These are phyloP conservation scores for Holtermanniella nyarrowii DNA, from an alignment of 768 basidiomycete genomes.

Conservation along the genomic window DNA sequence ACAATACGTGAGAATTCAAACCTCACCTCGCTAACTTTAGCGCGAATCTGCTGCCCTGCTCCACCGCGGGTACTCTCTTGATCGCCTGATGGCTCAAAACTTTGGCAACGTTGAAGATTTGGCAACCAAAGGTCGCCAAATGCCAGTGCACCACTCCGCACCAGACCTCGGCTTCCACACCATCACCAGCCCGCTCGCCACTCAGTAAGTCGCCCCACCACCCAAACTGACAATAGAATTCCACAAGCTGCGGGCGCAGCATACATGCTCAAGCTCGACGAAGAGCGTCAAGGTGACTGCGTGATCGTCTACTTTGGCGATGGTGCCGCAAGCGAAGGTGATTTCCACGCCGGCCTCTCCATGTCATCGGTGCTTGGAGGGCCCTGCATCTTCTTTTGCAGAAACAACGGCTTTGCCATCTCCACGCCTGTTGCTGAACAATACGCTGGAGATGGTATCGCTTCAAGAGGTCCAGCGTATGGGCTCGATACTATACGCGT, in stretches of 20 bases:
- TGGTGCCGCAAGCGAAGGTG: slow-evolving; percentile 87
- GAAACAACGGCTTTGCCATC: slow-evolving; percentile 75
- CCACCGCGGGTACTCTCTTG: slow-evolving; percentile 71
- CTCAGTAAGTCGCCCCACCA: slow-evolving; percentile 61
- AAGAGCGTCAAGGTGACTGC: slow-evolving; percentile 57
- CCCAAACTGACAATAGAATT: slow-evolving; percentile 15
- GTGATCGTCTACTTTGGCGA: slow-evolving; percentile 89
- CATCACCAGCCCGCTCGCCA: slow-evolving; percentile 85
- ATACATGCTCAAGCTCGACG: slow-evolving; percentile 71
- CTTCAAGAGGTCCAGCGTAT: slow-evolving; percentile 80
- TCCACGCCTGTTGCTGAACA: slow-evolving; percentile 84
- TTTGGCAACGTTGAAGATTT: slow-evolving; percentile 75
- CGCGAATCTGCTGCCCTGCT: slow-evolving; percentile 58
- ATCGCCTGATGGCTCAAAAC: slow-evolving; percentile 81
- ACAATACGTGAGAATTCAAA: slow-evolving; percentile 60
- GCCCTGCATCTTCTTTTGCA: slow-evolving; percentile 35
- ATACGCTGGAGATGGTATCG: slow-evolving; percentile 86
- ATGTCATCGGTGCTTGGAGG: slow-evolving; percentile 44
- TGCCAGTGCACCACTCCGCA: slow-evolving; percentile 93
- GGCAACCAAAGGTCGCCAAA: slow-evolving; percentile 75
- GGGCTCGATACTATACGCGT: slow-evolving; percentile 85
- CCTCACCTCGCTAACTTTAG: neutral
- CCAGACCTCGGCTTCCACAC: slow-evolving; percentile 77
- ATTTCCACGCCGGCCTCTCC: slow-evolving; percentile 73
- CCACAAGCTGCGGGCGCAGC: slow-evolving; percentile 81